phyloP scores from a whole-genome alignment of 2,329 filamentous ascomycete species.

The Apiospora hydei region DNA sequence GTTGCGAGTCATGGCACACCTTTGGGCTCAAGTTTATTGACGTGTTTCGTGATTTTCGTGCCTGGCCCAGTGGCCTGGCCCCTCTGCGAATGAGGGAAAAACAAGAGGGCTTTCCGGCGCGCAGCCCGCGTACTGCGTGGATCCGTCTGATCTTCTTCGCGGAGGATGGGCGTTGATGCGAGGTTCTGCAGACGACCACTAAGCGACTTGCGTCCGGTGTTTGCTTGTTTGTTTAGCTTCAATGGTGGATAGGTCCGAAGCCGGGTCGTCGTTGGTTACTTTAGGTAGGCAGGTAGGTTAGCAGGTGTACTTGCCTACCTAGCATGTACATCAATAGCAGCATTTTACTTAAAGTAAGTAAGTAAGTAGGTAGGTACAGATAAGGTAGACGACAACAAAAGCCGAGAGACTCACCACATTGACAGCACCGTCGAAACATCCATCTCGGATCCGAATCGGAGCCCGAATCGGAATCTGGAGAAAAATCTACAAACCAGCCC shows the following conservation, averaged over 20 bases:
- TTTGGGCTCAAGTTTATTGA: background rate
- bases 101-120: background rate
- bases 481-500: background rate
- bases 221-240: constrained; percentile 10
- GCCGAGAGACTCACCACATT: background rate
- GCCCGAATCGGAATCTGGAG: background rate
- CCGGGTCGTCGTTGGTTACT: background rate
- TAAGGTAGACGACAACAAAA: background rate
- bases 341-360: too few relatives aligned
- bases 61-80: background rate
- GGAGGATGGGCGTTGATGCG: background rate
- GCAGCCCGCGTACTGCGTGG: background rate
- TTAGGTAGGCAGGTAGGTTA: background rate
- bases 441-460: background rate
- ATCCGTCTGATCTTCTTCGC: constrained; percentile 18
- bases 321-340: background rate
- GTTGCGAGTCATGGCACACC: constrained; percentile 2
- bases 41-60: constrained; percentile 5
- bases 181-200: background rate
- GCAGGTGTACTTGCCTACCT: background rate
- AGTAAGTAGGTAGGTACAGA: background rate
- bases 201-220: constrained; percentile 2
- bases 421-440: too few relatives aligned
- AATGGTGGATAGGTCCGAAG: background rate
- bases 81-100: background rate